Percentiles rank a stretch among this genome's conserved stretches.
These are phyloP conservation scores for Sarcomyxa edulis DNA, from an alignment of 768 basidiomycete genomes.

Conservation along the genomic window DNA sequence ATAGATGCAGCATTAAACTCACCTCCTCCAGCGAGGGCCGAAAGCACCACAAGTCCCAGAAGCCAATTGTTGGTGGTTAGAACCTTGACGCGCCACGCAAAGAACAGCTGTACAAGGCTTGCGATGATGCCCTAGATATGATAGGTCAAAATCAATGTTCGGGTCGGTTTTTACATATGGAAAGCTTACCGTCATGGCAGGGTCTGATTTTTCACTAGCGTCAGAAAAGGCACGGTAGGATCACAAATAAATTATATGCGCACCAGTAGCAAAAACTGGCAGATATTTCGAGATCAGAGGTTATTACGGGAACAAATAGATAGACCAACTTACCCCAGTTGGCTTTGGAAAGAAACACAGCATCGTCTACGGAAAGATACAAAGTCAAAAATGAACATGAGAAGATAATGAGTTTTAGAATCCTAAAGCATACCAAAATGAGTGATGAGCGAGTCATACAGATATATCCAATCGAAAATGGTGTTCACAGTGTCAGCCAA, in stretches of 20 bases:
- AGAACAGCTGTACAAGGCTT: conserved; percentile 39
- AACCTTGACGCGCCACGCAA: conserved; percentile 30
- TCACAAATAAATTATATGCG: conserved; percentile 1
- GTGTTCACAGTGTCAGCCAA: conserved; percentile 46
- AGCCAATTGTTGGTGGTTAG: conserved; percentile 18
- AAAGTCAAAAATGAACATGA: background rate
- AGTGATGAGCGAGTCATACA: conserved; percentile 42
- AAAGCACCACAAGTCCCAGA: conserved; percentile 11
- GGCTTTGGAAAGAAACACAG: conserved; percentile 16
- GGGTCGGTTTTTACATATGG: background rate
- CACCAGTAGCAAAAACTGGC: conserved; percentile 37
- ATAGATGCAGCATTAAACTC: conserved; percentile 1
- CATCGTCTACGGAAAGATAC: conserved; percentile 21
- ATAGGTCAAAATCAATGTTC: background rate
- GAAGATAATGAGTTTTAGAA: background rate
- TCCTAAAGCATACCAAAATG: conserved; percentile 35
- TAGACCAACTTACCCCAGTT: conserved; percentile 19
- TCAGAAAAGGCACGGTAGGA: too few relatives aligned
- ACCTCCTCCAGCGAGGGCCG: conserved; percentile 17
- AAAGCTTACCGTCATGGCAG: conserved; percentile 33
- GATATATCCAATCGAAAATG: conserved; percentile 35
- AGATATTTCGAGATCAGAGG: too few relatives aligned
- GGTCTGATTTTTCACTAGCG: conserved; percentile 29
- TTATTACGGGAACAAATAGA: background rate
- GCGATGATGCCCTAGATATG: conserved; percentile 36